phyloP scores from a whole-genome alignment of 2,329 filamentous ascomycete species.

The Hymenoscyphus repandus region DNA sequence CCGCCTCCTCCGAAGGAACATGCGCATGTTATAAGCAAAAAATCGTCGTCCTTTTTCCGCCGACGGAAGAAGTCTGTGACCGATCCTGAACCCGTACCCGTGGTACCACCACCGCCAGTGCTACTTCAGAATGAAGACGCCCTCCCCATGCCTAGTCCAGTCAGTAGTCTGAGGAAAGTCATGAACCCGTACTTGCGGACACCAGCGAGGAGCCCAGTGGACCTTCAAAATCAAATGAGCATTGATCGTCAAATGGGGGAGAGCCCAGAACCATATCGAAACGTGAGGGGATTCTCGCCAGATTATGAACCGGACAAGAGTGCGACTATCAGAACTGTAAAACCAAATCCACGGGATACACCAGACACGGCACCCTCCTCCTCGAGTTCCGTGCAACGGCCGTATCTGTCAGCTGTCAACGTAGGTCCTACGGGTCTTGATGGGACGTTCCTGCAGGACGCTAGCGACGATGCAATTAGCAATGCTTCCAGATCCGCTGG shows the following conservation, averaged over 20 bases:
- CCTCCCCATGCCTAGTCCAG: constrained; percentile 46
- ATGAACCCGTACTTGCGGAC: constrained; percentile 74
- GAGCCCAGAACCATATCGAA: constrained; percentile 18
- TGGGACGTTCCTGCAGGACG: constrained; percentile 47
- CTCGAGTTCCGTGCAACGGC: constrained; percentile 10
- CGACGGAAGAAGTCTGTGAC: constrained; percentile 84
- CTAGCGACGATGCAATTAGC: constrained; percentile 40
- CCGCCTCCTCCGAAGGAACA: constrained; percentile 27
- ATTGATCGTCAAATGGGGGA: constrained; percentile 23
- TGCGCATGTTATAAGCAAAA: constrained; percentile 63
- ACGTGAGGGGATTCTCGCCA: constrained; percentile 61
- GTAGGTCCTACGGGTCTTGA: constrained; percentile 11
- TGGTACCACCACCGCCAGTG: constrained; percentile 41
- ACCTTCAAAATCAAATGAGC: constrained; percentile 14
- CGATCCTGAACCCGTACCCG: constrained; percentile 55
- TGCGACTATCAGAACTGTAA: constrained; percentile 64
- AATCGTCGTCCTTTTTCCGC: constrained; percentile 90
- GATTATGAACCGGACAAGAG: constrained; percentile 69
- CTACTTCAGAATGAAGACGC: constrained; percentile 20
- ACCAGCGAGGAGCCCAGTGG: constrained; percentile 20
- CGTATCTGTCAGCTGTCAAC: constrained; percentile 13
- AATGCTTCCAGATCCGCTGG: constrained; percentile 19
- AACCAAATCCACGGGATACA: constrained; percentile 37
- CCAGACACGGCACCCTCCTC: constrained; percentile 12
- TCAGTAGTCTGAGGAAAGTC: constrained; percentile 76